Conservation (phyloP, 768 basidiomycete species). For the Pisolithus albus region DNA sequence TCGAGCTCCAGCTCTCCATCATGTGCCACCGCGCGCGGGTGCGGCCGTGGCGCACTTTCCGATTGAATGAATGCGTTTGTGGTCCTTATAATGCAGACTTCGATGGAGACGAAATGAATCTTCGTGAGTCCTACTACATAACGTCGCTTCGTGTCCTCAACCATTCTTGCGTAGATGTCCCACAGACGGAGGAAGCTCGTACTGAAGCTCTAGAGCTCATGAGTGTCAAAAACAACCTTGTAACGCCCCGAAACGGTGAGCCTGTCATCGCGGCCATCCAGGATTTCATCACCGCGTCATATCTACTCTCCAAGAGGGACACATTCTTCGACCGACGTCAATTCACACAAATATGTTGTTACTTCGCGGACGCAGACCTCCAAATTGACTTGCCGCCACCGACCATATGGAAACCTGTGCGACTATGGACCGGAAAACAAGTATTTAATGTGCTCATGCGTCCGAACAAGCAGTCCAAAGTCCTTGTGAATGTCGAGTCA, state of each 20-base stretch:
- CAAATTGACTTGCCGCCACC: constrained; percentile 96
- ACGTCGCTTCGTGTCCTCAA: constrained; percentile 7
- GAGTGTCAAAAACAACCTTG: constrained; percentile 94
- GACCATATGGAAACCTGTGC: constrained; percentile 84
- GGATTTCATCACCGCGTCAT: constrained; percentile 99
- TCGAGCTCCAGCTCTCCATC: constrained; percentile 68
- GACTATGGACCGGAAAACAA: constrained; percentile 98
- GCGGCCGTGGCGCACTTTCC: constrained; percentile 94
- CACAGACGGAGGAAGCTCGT: constrained; percentile 96
- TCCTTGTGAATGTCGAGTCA: constrained; percentile 91
- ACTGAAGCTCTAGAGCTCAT: constrained; percentile 97
- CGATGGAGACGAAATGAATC: constrained; percentile 99
- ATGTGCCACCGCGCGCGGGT: constrained; percentile 98
- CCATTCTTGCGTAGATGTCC: constrained; percentile 61
- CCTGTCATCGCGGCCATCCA: constrained; percentile 99
- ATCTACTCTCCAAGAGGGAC: constrained; percentile 88
- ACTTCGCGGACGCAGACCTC: constrained; percentile 83
- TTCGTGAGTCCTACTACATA: constrained; percentile 54
- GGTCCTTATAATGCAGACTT: constrained; percentile 99
- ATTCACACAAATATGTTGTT: constrained; percentile 95
- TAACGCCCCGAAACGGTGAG: constrained; percentile 96
- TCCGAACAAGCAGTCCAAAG: constrained; percentile 75
- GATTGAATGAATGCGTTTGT: constrained; percentile 98
- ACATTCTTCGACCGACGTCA: constrained; percentile 89
- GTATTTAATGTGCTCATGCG: constrained; percentile 97